Evolutionary conservation across 2,329 filamentous ascomycete species (phyloP), one percentile per base, ranked within the genome.

Genomic region (Neobulgaria alba): DNA sequence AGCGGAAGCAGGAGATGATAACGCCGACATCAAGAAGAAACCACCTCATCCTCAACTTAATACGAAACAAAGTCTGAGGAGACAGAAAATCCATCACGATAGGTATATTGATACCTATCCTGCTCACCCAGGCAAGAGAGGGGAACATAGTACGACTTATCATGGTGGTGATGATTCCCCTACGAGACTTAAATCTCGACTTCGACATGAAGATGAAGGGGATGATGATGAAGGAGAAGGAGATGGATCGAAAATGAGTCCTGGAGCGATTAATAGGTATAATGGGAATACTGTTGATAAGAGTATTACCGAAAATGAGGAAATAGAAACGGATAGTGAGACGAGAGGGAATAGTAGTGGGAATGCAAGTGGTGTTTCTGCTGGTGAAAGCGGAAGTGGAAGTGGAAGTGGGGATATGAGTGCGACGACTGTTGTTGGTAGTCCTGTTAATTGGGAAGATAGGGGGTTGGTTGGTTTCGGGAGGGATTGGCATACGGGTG

Each of bases 41-140:
- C n/a, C n/a, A n/a, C n/a, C n/a, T n/a, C n/a, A n/a, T n/a, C n/a
- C n/a, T n/a, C n/a, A n/a, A n/a, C n/a, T n/a, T n/a, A n/a, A n/a
- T n/a, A n/a, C n/a, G n/a, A n/a, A n/a, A n/a, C n/a, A n/a, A n/a
- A 26, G 10, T 29, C 20, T 12, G 9, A n/a, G 36, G 38, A n/a
- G 19, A 10, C 33, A 31, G 15, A 33, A 29, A 33, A 17, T 17
- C 2, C 17, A 36, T 20, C 16, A 26, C 12, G 23, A 7, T 26
- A 7, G 12, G 23, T 12, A 26, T 26, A 26, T 26, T 26, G 23
- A 26, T 26, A 26, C 12, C 23, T 43, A 41, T 18, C 34, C 38
- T 9, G 42, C 42, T 1, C 38, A 41, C 32, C 42, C 38, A 9
- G 34, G 34, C 21, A 33, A 33, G 20, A 20, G 14, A 10, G 41